Percentiles rank a stretch among this genome's conserved stretches.
These are phyloP conservation scores for Dothideomycetes sp. DNA, from an alignment of 2,329 filamentous ascomycete species.

Conservation along the genomic window DNA sequence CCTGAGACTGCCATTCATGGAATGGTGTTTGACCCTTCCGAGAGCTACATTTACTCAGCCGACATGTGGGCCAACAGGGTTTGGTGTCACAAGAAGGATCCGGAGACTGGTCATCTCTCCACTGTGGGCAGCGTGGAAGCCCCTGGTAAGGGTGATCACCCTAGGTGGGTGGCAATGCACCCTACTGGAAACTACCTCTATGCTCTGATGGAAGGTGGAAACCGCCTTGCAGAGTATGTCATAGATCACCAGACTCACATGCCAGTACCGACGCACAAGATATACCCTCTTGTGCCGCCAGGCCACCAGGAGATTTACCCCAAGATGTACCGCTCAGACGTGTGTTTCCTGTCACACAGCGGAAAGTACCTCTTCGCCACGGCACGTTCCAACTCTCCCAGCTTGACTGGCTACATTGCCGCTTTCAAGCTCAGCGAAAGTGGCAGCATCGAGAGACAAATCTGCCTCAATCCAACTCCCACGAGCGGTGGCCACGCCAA, in stretches of 20 bases:
- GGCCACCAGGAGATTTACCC: conserved; percentile 33
- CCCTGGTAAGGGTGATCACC: conserved; percentile 62
- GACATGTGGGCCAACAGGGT: conserved; percentile 69
- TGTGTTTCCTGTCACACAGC: conserved; percentile 61
- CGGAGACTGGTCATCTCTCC: conserved; percentile 48
- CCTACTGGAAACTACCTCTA: conserved; percentile 70
- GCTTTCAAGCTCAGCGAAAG: conserved; percentile 60
- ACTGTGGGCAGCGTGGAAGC: conserved; percentile 65
- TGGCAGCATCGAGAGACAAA: conserved; percentile 65
- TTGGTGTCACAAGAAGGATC: conserved; percentile 70
- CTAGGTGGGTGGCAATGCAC: conserved; percentile 80
- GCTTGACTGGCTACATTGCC: conserved; percentile 70
- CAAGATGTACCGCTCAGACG: conserved; percentile 72
- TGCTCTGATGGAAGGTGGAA: conserved; percentile 82
- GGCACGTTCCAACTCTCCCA: conserved; percentile 64
- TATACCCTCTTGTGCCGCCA: conserved; percentile 65
- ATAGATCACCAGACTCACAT: conserved; percentile 63
- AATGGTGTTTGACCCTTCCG: conserved; percentile 67
- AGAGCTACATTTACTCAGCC: conserved; percentile 68
- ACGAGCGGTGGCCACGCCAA: conserved; percentile 84
- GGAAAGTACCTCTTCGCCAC: conserved; percentile 74
- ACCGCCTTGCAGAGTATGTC: conserved; percentile 70
- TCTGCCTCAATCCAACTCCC: conserved; percentile 72
- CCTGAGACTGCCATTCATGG: conserved; percentile 64
- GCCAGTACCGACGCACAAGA: conserved; percentile 67